These are phyloP conservation scores for Komagataea norvegica DNA, from an alignment of 1,139 yeast species.

Conservation along the genomic window DNA sequence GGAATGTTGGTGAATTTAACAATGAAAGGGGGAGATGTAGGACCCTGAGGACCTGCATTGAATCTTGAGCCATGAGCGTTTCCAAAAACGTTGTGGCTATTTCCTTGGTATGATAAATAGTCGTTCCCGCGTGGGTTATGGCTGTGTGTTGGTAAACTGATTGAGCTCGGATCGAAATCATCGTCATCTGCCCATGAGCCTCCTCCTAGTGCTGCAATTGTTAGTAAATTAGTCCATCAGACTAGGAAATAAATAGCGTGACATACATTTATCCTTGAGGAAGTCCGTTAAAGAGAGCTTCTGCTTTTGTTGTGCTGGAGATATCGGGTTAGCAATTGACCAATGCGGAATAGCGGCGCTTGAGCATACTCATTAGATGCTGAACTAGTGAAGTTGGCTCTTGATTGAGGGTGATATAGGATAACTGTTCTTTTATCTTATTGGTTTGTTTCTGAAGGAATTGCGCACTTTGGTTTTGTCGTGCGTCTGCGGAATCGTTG, in stretches of 20 bases:
- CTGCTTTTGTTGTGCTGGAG: slow-evolving; percentile 29
- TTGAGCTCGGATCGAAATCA: slow-evolving; percentile 52
- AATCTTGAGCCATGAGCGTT: slow-evolving; percentile 3
- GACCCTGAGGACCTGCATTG: slow-evolving; percentile 8
- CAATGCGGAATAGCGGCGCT: not conserved
- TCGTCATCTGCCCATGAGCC: slow-evolving; percentile 52
- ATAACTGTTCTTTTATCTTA: no score
- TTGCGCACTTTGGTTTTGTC: slow-evolving; percentile 2
- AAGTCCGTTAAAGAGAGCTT: slow-evolving; percentile 52
- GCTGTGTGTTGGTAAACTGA: slow-evolving; percentile 40
- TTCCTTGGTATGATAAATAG: slow-evolving; percentile 21
- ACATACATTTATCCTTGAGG: slow-evolving; percentile 49
- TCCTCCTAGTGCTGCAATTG: slow-evolving; percentile 29
- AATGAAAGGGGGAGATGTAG: slow-evolving; percentile 48
- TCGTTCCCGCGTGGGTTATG: slow-evolving; percentile 17
- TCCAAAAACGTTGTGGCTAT: slow-evolving; percentile 15
- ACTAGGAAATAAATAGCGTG: slow-evolving; percentile 4
- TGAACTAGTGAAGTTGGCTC: no score
- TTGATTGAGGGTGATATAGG: no score
- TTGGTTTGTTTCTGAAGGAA: slow-evolving; percentile 1
- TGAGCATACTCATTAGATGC: slow-evolving; percentile 5
- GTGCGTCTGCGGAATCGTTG: slow-evolving; percentile 1
- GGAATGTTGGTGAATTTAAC: slow-evolving; percentile 52
- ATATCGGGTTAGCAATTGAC: not conserved
- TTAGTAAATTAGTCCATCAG: slow-evolving; percentile 7